These are phyloP conservation scores for Nepenthes mirabilis DNA, from an alignment of 148 eudicot species.

Conservation along the genomic window DNA sequence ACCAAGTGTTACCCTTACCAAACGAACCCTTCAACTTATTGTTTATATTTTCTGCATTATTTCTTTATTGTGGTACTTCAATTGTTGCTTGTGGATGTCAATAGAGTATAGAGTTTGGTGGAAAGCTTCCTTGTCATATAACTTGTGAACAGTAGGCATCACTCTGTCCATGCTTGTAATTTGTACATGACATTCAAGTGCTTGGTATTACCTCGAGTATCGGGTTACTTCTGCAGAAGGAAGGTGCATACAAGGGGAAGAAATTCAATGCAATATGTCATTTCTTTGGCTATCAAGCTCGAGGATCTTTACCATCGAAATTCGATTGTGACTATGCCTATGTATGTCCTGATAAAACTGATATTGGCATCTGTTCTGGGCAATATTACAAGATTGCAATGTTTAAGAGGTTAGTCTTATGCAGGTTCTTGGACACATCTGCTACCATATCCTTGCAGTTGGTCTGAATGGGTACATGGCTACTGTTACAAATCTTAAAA, in stretches of 20 bases:
- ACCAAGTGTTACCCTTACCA: too few species aligned
- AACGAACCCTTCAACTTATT: too few species aligned
- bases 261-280: constrained; percentile 96
- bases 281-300: constrained; percentile 98
- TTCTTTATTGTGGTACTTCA: too few species aligned
- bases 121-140: neutral
- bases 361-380: too few species aligned
- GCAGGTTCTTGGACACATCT: constrained; percentile 92
- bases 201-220: neutral
- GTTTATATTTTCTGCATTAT: too few species aligned
- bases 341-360: constrained; percentile 27
- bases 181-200: neutral
- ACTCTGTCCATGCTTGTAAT: neutral
- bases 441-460: constrained; percentile 91
- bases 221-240: constrained; percentile 47
- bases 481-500: constrained; percentile 80
- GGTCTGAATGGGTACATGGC: constrained; percentile 96
- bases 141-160: neutral
- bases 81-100: too few species aligned
- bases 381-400: neutral
- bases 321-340: constrained; percentile 96
- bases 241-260: constrained; percentile 97
- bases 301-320: constrained; percentile 93
- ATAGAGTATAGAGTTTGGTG: too few species aligned
- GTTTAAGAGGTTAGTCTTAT: neutral